phyloP scores from a whole-genome alignment of 1,139 yeast genomes.

The Starmera stellimalicola region DNA sequence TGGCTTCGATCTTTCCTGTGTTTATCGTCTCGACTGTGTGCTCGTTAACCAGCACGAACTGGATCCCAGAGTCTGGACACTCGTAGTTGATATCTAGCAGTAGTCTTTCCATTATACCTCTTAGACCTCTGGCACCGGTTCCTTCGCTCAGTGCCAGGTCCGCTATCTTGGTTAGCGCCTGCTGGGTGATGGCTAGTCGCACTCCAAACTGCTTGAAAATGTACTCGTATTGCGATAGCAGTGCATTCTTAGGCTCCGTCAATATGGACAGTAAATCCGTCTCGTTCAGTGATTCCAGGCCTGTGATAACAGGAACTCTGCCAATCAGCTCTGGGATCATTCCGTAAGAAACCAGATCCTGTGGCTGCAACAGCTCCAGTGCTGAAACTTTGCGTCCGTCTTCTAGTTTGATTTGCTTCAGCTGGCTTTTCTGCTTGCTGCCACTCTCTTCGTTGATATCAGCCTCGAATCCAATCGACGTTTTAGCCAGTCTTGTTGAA shows the following conservation, averaged over 20 bases:
- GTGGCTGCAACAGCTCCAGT: conserved; percentile 33
- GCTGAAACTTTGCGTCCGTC: conserved; percentile 29
- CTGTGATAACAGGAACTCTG: conserved; percentile 40
- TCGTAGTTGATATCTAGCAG: conserved; percentile 41
- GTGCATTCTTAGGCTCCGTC: conserved; percentile 41
- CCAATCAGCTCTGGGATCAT: conserved; percentile 47
- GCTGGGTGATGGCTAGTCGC: conserved; percentile 32
- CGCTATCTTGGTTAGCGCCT: conserved; percentile 36
- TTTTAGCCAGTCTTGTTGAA: conserved; percentile 24
- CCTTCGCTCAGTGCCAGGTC: conserved; percentile 35
- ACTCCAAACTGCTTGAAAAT: conserved; percentile 41
- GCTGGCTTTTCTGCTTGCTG: conserved; percentile 10
- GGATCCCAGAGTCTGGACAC: conserved; percentile 40
- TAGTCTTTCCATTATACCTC: conserved; percentile 41
- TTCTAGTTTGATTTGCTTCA: conserved; percentile 24
- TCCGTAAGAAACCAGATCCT: conserved; percentile 38
- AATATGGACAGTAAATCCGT: conserved; percentile 35
- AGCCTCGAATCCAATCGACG: conserved; percentile 16
- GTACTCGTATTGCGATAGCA: conserved; percentile 38
- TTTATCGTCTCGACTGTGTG: conserved; percentile 28
- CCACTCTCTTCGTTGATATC: conserved; percentile 7
- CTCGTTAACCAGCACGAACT: conserved; percentile 33
- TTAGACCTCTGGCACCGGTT: conserved; percentile 47
- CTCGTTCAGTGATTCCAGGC: conserved; percentile 32
- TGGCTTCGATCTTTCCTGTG: conserved; percentile 28